Conservation (phyloP, 2,329 filamentous ascomycete genomes). For the Intubia oerlemansii region DNA sequence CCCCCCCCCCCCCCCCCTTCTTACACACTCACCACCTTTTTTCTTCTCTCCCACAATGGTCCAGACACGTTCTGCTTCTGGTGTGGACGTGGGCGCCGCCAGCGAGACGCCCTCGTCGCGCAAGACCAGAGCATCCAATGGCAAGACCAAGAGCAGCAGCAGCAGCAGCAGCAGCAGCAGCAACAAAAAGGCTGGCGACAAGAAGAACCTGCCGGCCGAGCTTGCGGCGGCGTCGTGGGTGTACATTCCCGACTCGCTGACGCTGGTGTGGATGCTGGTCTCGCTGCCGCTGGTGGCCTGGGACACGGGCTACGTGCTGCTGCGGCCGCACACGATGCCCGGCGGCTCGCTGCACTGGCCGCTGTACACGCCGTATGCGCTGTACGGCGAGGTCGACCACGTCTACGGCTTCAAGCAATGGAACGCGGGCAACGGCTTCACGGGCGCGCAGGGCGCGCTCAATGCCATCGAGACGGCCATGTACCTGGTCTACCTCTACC, state of each 20-base stretch:
- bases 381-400: constrained; percentile 63
- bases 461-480: constrained; percentile 16
- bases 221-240: constrained; percentile 14
- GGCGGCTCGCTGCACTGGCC: constrained; percentile 52
- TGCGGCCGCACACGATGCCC: constrained; percentile 64
- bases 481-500: constrained; percentile 14
- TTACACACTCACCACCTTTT: no score
- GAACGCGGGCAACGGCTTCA: constrained; percentile 49
- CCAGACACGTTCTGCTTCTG: constrained; percentile 9
- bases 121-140: no score
- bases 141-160: no score
- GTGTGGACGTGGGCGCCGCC: constrained; percentile 5
- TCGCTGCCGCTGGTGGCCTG: constrained; percentile 62
- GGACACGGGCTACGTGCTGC: constrained; percentile 62
- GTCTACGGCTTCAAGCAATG: constrained; percentile 63
- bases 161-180: no score
- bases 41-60: no score
- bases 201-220: no score
- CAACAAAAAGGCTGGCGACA: no score
- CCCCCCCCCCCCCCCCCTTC: no score
- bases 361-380: constrained; percentile 54
- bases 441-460: constrained; percentile 43
- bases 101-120: constrained; percentile 1
- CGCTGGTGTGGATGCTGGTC: constrained; percentile 48
- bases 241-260: constrained; percentile 23